Evolutionary conservation across 371 early-diverging fungal species (phyloP).

Genomic region (Mortierella sp.): DNA sequence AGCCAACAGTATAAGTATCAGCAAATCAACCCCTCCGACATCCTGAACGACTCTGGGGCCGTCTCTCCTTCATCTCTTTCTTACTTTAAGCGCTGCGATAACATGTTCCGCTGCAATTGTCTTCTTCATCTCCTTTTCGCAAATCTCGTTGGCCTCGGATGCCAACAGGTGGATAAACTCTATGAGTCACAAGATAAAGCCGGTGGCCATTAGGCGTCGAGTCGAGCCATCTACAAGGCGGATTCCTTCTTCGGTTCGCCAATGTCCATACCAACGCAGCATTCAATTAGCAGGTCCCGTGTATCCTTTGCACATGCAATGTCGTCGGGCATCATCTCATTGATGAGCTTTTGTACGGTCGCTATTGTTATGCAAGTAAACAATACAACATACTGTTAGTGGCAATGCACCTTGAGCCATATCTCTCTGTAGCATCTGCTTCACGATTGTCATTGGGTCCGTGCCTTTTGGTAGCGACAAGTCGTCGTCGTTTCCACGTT

Average conservation of each 20-base stretch:
- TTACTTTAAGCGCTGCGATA: constrained; percentile 84
- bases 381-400: too few species aligned
- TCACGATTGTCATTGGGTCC: not conserved
- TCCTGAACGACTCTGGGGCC: not conserved
- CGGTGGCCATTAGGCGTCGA: not conserved
- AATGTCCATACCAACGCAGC: constrained; percentile 82
- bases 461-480: constrained; percentile 86
- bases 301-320: constrained; percentile 95
- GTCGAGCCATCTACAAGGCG: too few species aligned
- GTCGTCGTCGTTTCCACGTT: constrained; percentile 81
- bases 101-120: constrained; percentile 99
- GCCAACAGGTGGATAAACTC: constrained; percentile 96
- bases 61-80: too few species aligned
- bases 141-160: constrained; percentile 95
- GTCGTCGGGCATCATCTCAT: constrained; percentile 92
- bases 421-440: not conserved
- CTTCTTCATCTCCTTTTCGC: constrained; percentile 97
- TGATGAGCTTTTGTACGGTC: constrained; percentile 97
- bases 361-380: too few species aligned
- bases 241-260: not conserved
- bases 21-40: not conserved
- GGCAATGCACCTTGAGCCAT: not conserved
- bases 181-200: constrained; percentile 33
- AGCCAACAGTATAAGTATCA: too few species aligned
- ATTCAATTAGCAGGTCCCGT: constrained; percentile 92